Percentiles rank a stretch among this genome's conserved stretches.
phyloP scores from a whole-genome alignment of 441 rosid genomes.

The Gossypium lobatum region DNA sequence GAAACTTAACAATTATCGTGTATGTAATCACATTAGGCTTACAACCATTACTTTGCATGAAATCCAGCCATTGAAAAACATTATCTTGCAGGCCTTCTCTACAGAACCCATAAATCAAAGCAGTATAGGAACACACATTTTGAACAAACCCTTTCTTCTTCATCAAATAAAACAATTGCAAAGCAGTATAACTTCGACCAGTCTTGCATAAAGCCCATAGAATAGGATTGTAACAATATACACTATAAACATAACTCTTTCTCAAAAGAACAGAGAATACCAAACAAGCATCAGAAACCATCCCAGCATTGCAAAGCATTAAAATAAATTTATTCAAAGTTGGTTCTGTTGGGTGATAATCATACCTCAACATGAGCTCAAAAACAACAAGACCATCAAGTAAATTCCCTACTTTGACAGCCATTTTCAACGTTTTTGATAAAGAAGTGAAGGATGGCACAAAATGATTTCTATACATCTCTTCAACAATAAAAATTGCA shows the following conservation, averaged over 20 bases:
- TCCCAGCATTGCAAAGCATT: conserved; percentile 24
- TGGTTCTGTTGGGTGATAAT: conserved; percentile 24
- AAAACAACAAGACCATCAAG: conserved; percentile 22
- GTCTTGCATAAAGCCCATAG: conserved; percentile 39
- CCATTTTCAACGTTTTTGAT: conserved; percentile 26
- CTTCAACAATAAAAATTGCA: conserved; percentile 22
- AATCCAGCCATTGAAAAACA: conserved; percentile 23
- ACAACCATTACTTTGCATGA: conserved; percentile 25
- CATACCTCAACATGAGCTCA: conserved; percentile 25
- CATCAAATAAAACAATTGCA: conserved; percentile 25
- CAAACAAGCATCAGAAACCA: conserved; percentile 22
- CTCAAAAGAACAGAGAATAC: conserved; percentile 20
- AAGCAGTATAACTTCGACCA: conserved; percentile 21
- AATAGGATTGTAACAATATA: conserved; percentile 26
- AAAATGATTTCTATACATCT: conserved; percentile 26
- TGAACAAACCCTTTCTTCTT: conserved; percentile 30
- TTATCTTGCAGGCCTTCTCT: conserved; percentile 27
- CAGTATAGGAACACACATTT: conserved; percentile 35
- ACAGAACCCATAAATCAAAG: conserved; percentile 38
- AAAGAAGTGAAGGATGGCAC: conserved; percentile 27
- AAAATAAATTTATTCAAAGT: conserved; percentile 22
- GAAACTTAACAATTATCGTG: conserved; percentile 33
- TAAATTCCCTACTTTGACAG: conserved; percentile 15
- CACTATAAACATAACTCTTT: conserved; percentile 22
- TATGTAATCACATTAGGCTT: conserved; percentile 32